These are phyloP conservation scores for Colletotrichum sp. DNA, from an alignment of 2,329 filamentous ascomycete species.

Conservation along the genomic window DNA sequence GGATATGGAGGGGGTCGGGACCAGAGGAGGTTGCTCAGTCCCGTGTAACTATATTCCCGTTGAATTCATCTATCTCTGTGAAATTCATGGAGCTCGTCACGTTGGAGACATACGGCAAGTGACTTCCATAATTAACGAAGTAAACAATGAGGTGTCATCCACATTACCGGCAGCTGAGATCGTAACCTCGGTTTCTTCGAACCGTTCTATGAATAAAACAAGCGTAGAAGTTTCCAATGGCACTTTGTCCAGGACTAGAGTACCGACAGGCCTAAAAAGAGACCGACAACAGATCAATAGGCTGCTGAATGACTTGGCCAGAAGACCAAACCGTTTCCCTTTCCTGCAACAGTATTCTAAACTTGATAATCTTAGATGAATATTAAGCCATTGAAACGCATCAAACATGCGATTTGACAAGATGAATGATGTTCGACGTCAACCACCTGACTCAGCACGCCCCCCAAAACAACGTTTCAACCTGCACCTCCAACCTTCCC, in stretches of 20 bases:
- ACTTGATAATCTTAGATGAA: too few relatives aligned
- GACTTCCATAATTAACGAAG: too few relatives aligned
- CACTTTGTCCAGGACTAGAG: background rate
- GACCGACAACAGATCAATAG: background rate
- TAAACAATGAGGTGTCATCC: too few relatives aligned
- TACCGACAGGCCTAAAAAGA: fast-evolving
- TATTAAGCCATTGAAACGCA: too few relatives aligned
- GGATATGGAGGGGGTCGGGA: too few relatives aligned
- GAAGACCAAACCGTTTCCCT: fast-evolving
- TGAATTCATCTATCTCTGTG: background rate
- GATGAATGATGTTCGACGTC: too few relatives aligned
- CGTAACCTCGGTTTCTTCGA: too few relatives aligned
- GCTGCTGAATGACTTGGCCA: background rate
- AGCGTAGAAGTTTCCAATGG: background rate
- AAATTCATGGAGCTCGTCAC: background rate
- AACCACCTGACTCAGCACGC: background rate
- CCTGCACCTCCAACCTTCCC: background rate
- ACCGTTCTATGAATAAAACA: too few relatives aligned
- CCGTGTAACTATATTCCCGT: background rate
- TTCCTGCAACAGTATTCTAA: background rate
- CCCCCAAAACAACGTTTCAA: background rate
- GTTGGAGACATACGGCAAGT: too few relatives aligned
- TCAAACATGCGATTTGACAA: too few relatives aligned
- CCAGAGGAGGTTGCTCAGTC: background rate
- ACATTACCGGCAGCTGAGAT: too few relatives aligned